Evolutionary conservation across 2,329 filamentous ascomycete species (phyloP), one percentile per base, ranked within the genome.

Genomic region (Tricladium varicosporioides): DNA sequence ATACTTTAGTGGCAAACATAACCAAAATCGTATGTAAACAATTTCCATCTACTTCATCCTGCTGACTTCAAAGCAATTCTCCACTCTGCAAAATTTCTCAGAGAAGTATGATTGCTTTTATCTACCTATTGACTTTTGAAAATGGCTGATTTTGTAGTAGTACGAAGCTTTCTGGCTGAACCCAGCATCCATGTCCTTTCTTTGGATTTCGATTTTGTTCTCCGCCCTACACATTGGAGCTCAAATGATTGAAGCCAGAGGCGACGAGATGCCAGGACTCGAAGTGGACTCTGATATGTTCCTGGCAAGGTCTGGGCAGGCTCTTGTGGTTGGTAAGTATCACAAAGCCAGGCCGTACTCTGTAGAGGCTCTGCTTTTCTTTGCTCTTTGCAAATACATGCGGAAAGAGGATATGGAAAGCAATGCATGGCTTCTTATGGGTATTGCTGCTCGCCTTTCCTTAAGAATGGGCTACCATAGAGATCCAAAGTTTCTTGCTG

Each of bases 381-480:
- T 80, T 57, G 70, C 76, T 15, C 78, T 82, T 63, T 74, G 76
- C 1, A 75, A 81, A 58, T 82, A 82, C 61, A 60, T 82, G 19
- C 71, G 76, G 49, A 78, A 76, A 66, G 74, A 77, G 13, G 73
- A 75, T 11, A 74, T 74, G 19, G 80, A 82, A 67, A 78, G 78
- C 69, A 77, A 77, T 62, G 79, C 76, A 66, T 84, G 81, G 64
- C 65, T 83, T 36, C 69, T 83, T 10, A 77, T 75, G 0, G 75
- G 76, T 3, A 75, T 80, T 2, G 72, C 75, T 36, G 72, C 83
- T 47, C 77, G 80, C 10, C 69, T 83, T 2, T 80, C 83, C 74
- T 69, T 83, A 51, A 80, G 80, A 65, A 80, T 83, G 78, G 81
- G 81, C 11, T 71, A 82, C 15, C 81, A 83, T 62, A 78, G 80